Percentiles rank a stretch among this genome's conserved stretches.
phyloP scores from a whole-genome alignment of 1,139 yeast genomes.

The Debaryomyces nepalensis region DNA sequence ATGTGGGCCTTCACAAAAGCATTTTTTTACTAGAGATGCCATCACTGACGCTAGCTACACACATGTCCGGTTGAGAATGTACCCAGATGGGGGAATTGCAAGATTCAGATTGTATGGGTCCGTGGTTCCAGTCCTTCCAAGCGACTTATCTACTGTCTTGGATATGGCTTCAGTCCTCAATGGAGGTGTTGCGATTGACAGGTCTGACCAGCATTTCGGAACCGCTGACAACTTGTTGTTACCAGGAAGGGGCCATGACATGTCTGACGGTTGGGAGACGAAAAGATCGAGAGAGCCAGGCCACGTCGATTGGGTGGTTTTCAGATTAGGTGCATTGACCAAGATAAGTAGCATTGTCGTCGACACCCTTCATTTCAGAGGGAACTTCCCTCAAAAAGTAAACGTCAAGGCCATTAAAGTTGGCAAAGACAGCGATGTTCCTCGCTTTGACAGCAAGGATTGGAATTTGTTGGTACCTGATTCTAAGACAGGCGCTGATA shows the following conservation, averaged over 20 bases:
- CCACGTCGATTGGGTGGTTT: conserved; percentile 89
- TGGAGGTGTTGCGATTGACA: conserved; percentile 86
- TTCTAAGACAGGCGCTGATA: conserved; percentile 77
- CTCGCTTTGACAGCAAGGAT: conserved; percentile 38
- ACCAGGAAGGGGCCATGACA: conserved; percentile 93
- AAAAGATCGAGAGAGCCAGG: conserved; percentile 80
- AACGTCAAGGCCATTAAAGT: conserved; percentile 60
- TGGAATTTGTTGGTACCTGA: conserved; percentile 75
- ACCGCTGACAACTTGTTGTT: conserved; percentile 83
- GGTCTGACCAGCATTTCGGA: conserved; percentile 93
- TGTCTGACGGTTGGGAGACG: conserved; percentile 99
- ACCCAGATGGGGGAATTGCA: conserved; percentile 97
- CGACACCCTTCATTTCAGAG: conserved; percentile 93
- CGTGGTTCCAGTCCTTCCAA: conserved; percentile 69
- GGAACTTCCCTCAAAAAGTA: conserved; percentile 86
- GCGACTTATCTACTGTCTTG: conserved; percentile 46
- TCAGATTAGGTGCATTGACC: conserved; percentile 72
- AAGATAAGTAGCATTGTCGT: conserved; percentile 63
- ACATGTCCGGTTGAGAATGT: conserved; percentile 84
- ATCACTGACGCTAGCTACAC: conserved; percentile 68
- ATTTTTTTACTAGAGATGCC: conserved; percentile 69
- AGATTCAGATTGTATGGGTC: conserved; percentile 86
- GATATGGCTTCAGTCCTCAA: conserved; percentile 83
- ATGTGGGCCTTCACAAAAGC: conserved; percentile 89
- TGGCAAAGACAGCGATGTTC: conserved; percentile 39